Evolutionary conservation across 164 flowering plant species (phyloP).

Genomic region (Umbilicus rupestris): DNA sequence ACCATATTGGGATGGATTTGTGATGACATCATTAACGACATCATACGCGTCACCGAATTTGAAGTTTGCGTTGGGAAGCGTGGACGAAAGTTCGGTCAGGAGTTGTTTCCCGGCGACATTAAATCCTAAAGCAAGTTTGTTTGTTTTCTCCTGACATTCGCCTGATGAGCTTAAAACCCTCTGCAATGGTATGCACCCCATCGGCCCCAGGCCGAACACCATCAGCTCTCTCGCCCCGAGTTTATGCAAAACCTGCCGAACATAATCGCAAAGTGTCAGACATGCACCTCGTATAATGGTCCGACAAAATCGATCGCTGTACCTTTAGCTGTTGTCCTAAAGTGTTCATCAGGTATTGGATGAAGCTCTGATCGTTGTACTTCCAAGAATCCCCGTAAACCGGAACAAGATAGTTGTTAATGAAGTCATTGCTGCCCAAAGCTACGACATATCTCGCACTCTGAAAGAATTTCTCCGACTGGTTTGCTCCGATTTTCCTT

Average conservation of each 20-base stretch:
- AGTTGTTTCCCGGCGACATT: constrained; percentile 47
- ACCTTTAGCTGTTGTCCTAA: constrained; percentile 59
- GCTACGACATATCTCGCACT: constrained; percentile 71
- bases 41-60: constrained; percentile 83
- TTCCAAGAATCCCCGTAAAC: constrained; percentile 69
- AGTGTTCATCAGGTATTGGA: constrained; percentile 53
- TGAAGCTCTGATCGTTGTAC: constrained; percentile 50
- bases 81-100: constrained; percentile 25
- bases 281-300: too few species aligned
- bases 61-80: constrained; percentile 54
- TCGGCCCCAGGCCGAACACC: constrained; percentile 89
- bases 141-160: constrained; percentile 57
- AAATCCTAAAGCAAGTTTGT: constrained; percentile 62
- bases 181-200: constrained; percentile 98
- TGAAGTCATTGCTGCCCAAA: constrained; percentile 94
- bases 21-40: constrained; percentile 65
- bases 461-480: constrained; percentile 57
- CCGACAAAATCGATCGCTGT: not conserved
- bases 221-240: constrained; percentile 70
- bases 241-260: constrained; percentile 41
- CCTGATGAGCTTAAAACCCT: constrained; percentile 60
- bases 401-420: constrained; percentile 83
- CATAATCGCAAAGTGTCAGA: not conserved
- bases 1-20: constrained; percentile 70
- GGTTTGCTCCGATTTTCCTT: constrained; percentile 44